phyloP scores from a whole-genome alignment of 371 early-diverging fungal species.

The Syncephalastrum sp. region DNA sequence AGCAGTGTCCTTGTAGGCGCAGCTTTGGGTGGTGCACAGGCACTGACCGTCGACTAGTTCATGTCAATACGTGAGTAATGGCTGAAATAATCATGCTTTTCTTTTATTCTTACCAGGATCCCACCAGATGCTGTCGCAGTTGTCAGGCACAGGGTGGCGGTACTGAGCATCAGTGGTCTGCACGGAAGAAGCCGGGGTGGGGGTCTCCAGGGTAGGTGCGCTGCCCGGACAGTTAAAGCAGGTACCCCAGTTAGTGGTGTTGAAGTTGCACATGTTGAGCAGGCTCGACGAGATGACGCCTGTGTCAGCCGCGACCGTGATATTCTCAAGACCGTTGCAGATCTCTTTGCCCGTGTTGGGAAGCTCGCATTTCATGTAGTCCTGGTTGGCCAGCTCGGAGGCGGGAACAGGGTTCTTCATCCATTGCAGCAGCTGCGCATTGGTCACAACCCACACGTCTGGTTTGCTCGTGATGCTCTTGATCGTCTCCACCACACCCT shows the following conservation, averaged over 20 bases:
- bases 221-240: slow-evolving; percentile 67
- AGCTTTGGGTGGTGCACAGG: slow-evolving; percentile 46
- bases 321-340: slow-evolving; percentile 70
- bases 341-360: slow-evolving; percentile 69
- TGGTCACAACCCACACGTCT: slow-evolving; percentile 71
- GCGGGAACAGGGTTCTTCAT: slow-evolving; percentile 72
- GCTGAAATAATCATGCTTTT: neutral
- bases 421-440: slow-evolving; percentile 66
- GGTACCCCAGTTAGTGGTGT: slow-evolving; percentile 53
- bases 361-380: slow-evolving; percentile 59
- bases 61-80: neutral
- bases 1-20: slow-evolving; percentile 53
- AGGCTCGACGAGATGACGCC: slow-evolving; percentile 44
- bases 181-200: slow-evolving; percentile 48
- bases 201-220: slow-evolving; percentile 51
- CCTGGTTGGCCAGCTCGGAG: slow-evolving; percentile 51
- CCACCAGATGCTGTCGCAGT: slow-evolving; percentile 75
- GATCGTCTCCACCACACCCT: slow-evolving; percentile 50
- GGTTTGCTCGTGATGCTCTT: slow-evolving; percentile 45
- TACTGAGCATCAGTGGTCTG: slow-evolving; percentile 35
- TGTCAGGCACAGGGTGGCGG: slow-evolving; percentile 60
- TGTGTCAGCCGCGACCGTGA: slow-evolving; percentile 32
- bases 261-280: slow-evolving; percentile 57
- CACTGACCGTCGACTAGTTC: slow-evolving; percentile 48
- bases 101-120: slow-evolving; percentile 50